Base-by-base conservation (phyloP, 257 asterid genomes). In the Primulina huaijiensis region DNA sequence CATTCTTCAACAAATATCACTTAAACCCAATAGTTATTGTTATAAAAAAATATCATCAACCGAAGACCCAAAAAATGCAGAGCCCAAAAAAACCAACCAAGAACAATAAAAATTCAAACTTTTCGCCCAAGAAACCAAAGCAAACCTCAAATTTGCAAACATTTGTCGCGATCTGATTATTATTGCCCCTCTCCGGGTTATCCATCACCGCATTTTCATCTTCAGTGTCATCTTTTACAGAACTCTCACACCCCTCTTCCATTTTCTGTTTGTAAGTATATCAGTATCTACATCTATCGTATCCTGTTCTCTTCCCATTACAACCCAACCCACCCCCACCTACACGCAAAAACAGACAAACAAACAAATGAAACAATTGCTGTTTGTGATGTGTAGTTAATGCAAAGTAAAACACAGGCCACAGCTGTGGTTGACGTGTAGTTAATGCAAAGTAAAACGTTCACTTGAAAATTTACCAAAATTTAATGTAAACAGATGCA, bases 111-210 rank as follows among this genome's bases (percentile, higher is more conserved):
- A 64, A 64, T 33, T 19, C 62, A 58, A 71, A 64, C 53, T 69
- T 67, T 25, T 66, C 34, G 65, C 25, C 40, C 0, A 10, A 61
- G 17, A 19, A 65, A 30, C 33, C 29, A 76, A 72, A 80, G 19
- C 73, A 74, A 68, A 93, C 99, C 99, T 94, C 97, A 60, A 87
- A 85, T 73, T 79, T 82, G 72, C 72, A 64, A 57, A 79, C 17
- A 61, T 92, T 79, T 1, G 84, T 60, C 16, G 83, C 80, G 75
- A 85, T 89, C 80, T 87, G 96, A 70, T n/a, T 71, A 34, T 60
- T 80, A 82, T 76, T 85, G 80, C 79, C 81, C 77, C 86, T 85
- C 33, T 87, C 92, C 0, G 97, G 99, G 20, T 97, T 94, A 64
- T 82, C 96, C 97, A 89, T 89, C 67, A 73, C 86, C 74, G 73